Conservation (phyloP, 345 rosid genomes). For the Erucastrum elatum region DNA sequence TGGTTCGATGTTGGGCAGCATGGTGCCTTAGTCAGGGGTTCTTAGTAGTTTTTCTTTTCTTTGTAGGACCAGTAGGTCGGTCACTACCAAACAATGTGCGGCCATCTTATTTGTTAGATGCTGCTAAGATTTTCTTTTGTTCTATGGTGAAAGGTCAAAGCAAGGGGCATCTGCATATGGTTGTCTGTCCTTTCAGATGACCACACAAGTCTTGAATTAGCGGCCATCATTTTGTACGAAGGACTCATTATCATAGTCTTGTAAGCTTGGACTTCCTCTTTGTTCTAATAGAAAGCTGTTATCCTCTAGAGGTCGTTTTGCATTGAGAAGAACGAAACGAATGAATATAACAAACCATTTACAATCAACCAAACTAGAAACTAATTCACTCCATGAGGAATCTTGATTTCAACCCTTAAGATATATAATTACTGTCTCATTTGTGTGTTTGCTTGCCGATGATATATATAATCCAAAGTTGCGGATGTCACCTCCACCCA, state of each 20-base stretch:
- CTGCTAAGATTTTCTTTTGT: not conserved
- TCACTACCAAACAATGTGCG: not conserved
- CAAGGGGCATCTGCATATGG: slow-evolving; percentile 1
- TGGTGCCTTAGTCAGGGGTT: no score
- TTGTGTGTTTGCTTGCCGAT: slow-evolving; percentile 1
- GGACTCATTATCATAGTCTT: not conserved
- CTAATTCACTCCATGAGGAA: slow-evolving; percentile 5
- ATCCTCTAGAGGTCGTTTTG: not conserved
- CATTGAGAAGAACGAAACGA: slow-evolving; percentile 18
- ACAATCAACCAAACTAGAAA: slow-evolving; percentile 17
- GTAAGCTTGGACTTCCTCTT: slow-evolving; percentile 11
- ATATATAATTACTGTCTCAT: not conserved
- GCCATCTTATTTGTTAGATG: not conserved
- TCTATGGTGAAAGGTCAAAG: not conserved
- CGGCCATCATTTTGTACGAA: not conserved
- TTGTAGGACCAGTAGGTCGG: not conserved
- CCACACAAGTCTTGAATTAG: slow-evolving; percentile 7
- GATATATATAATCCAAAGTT: slow-evolving; percentile 1
- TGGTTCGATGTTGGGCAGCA: slow-evolving; percentile 5
- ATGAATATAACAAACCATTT: slow-evolving; percentile 17
- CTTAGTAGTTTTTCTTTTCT: not conserved
- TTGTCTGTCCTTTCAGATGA: not conserved
- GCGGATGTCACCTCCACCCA: not conserved
- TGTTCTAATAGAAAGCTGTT: not conserved
- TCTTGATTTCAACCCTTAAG: not conserved